Conservation (phyloP, 1,139 yeast genomes). For the Wickerhamomyces sp. region DNA sequence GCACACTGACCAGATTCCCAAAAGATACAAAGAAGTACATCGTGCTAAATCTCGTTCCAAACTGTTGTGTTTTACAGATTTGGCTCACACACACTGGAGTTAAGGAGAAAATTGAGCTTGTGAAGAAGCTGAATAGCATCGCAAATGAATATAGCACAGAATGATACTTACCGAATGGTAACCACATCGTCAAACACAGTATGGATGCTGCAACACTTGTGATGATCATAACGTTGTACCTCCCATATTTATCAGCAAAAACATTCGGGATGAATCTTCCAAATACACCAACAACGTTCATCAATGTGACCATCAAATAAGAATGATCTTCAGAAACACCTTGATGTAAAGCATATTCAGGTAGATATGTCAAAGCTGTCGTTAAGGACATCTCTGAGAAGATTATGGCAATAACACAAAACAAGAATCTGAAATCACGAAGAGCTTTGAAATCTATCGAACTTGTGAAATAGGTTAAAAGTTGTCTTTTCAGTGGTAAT, state of each 20-base stretch:
- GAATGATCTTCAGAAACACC: constrained; percentile 51
- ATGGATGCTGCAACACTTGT: constrained; percentile 39
- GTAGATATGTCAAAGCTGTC: constrained; percentile 46
- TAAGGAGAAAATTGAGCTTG: constrained; percentile 39
- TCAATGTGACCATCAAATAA: constrained; percentile 46
- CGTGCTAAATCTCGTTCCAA: constrained; percentile 45
- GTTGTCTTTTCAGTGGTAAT: constrained; percentile 9
- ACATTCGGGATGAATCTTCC: constrained; percentile 56
- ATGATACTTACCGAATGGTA: constrained; percentile 44
- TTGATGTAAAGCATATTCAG: constrained; percentile 48
- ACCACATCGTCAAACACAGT: constrained; percentile 42
- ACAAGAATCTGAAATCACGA: constrained; percentile 34
- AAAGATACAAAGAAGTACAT: constrained; percentile 40
- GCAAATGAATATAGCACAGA: constrained; percentile 33
- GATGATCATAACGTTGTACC: constrained; percentile 47
- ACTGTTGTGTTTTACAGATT: constrained; percentile 38
- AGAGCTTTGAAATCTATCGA: constrained; percentile 29
- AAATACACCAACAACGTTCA: constrained; percentile 53
- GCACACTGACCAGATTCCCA: constrained; percentile 42
- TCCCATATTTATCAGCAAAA: constrained; percentile 50
- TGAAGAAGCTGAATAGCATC: constrained; percentile 46
- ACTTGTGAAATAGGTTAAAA: constrained; percentile 20
- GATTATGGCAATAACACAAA: constrained; percentile 37
- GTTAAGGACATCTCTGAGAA: constrained; percentile 54
- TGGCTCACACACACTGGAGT: constrained; percentile 45